Percentiles rank a stretch among this genome's conserved stretches.
These are phyloP conservation scores for Scopulariopsis brevicaulis DNA, from an alignment of 2,329 filamentous ascomycete genomes.

Conservation along the genomic window DNA sequence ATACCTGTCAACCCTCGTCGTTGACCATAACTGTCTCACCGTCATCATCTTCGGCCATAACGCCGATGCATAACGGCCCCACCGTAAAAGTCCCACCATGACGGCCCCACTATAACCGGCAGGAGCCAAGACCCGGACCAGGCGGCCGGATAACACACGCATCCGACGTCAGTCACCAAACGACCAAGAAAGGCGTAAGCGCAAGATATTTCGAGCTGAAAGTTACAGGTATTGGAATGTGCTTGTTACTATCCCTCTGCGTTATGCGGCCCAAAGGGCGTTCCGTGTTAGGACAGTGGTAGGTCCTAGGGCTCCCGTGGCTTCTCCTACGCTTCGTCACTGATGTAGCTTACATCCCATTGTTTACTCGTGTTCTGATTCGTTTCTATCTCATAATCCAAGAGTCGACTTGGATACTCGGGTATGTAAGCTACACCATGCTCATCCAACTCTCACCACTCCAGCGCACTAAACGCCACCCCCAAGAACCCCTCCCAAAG, in stretches of 20 bases:
- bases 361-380: not conserved
- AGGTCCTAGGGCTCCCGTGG: too few relatives aligned
- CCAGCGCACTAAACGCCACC: not conserved
- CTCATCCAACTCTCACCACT: not conserved
- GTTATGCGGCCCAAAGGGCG: too few relatives aligned
- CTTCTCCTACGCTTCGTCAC: too few relatives aligned
- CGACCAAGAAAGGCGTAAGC: not conserved
- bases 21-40: not conserved
- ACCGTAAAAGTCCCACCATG: not conserved
- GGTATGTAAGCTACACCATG: not conserved
- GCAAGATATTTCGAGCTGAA: too few relatives aligned
- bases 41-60: not conserved
- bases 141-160: not conserved
- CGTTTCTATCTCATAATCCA: not conserved
- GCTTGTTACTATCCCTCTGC: too few relatives aligned
- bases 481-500: not conserved
- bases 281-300: too few relatives aligned
- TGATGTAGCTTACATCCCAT: too few relatives aligned
- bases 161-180: not conserved
- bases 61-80: not conserved
- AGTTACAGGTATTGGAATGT: too few relatives aligned
- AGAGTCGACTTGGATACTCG: too few relatives aligned
- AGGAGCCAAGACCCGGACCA: not conserved
- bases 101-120: not conserved
- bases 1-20: not conserved